phyloP scores from a whole-genome alignment of 352 stramenopile species.

The Peronosclerospora sorghi region DNA sequence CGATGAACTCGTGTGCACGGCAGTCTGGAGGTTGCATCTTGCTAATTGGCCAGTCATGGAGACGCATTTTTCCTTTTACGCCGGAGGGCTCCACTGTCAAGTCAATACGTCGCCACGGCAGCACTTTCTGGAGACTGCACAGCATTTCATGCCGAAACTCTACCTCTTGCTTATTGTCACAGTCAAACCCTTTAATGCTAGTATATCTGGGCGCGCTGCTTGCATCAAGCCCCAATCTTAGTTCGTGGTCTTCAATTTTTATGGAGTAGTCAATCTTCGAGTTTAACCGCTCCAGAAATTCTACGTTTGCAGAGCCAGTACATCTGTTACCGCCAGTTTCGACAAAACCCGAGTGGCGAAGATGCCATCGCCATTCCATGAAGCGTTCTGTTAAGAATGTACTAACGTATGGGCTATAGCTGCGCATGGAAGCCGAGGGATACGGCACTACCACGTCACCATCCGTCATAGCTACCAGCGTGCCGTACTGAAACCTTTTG shows the following conservation, averaged over 20 bases:
- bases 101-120: conserved; percentile 57
- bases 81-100: conserved; percentile 48
- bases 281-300: conserved; percentile 29
- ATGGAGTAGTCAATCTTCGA: conserved; percentile 33
- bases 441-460: conserved; percentile 68
- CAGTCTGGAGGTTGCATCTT: conserved; percentile 66
- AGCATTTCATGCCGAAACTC: conserved; percentile 62
- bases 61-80: conserved; percentile 53
- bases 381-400: conserved; percentile 40
- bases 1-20: conserved; percentile 56
- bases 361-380: conserved; percentile 55
- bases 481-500: conserved; percentile 43
- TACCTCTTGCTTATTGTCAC: conserved; percentile 71
- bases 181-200: conserved; percentile 52
- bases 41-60: conserved; percentile 75
- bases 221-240: conserved; percentile 28
- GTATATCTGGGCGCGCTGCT: conserved; percentile 23
- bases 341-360: conserved; percentile 55
- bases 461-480: conserved; percentile 64
- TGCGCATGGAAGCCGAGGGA: conserved; percentile 59
- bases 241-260: conserved; percentile 19
- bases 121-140: conserved; percentile 29
- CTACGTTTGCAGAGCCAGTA: background rate
- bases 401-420: conserved; percentile 52
- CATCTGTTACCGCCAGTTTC: background rate